These are phyloP conservation scores for Chalara sp. DNA, from an alignment of 2,329 filamentous ascomycete species.

Conservation along the genomic window DNA sequence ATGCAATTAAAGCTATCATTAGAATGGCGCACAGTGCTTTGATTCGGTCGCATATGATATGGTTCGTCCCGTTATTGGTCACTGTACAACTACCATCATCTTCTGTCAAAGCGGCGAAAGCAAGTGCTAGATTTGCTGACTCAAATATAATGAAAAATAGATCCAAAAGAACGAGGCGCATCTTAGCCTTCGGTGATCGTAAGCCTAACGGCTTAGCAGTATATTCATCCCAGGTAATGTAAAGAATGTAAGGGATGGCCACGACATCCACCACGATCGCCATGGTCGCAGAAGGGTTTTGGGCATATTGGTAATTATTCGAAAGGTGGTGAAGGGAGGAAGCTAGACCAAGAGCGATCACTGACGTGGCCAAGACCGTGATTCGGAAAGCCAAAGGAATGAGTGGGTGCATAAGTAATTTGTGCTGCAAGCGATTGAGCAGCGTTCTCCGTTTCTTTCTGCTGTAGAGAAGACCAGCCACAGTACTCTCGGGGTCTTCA, in stretches of 20 bases:
- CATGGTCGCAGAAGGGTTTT: constrained; percentile 75
- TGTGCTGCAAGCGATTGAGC: constrained; percentile 21
- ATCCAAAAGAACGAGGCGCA: constrained; percentile 83
- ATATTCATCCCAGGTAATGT: constrained; percentile 96
- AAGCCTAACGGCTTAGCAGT: constrained; percentile 87
- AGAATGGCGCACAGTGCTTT: constrained; percentile 72
- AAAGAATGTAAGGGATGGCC: constrained; percentile 82
- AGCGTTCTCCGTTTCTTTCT: constrained; percentile 22
- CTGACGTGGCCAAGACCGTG: constrained; percentile 75
- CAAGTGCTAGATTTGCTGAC: constrained; percentile 83
- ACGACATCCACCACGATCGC: constrained; percentile 85
- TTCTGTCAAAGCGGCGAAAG: constrained; percentile 74
- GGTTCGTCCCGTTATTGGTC: constrained; percentile 29
- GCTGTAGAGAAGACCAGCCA: constrained; percentile 19
- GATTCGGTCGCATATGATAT: constrained; percentile 53
- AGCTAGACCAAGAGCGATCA: constrained; percentile 73
- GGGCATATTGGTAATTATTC: constrained; percentile 35
- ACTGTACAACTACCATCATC: constrained; percentile 50
- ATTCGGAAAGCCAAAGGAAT: constrained; percentile 80
- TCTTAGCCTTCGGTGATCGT: constrained; percentile 76
- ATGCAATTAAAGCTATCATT: constrained; percentile 76
- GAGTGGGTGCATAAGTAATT: constrained; percentile 44
- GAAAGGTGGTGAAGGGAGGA: constrained; percentile 60
- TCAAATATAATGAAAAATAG: constrained; percentile 97
- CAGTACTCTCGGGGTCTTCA: constrained; percentile 20